Conservation (phyloP, 495 filamentous ascomycete genomes). For the Astrothelium macrocarpum region DNA sequence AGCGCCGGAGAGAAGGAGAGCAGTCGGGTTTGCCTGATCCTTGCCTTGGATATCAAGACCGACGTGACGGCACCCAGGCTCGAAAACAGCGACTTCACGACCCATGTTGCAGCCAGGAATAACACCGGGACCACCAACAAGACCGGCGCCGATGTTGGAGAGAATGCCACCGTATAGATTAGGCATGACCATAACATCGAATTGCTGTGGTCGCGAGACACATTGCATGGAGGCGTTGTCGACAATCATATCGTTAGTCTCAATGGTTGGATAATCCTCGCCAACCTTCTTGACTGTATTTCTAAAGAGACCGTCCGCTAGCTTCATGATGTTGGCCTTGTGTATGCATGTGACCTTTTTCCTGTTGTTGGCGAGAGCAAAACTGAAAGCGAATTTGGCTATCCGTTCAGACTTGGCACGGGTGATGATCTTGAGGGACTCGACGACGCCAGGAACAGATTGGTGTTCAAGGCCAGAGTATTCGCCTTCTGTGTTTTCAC, state of each 20-base stretch:
- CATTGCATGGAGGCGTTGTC: conserved; percentile 99
- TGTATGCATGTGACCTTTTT: conserved; percentile 99
- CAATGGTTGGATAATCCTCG: conserved; percentile 84
- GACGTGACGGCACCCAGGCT: conserved; percentile 96
- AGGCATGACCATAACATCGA: conserved; percentile 99
- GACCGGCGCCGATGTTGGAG: conserved; percentile 95
- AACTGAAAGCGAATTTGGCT: conserved; percentile 95
- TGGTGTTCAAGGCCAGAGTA: conserved; percentile 98
- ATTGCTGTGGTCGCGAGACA: conserved; percentile 90
- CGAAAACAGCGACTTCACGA: conserved; percentile 94
- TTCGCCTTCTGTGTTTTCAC: conserved; percentile 99
- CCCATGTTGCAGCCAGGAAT: conserved; percentile 99
- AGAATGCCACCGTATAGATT: conserved; percentile 98
- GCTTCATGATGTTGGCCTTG: conserved; percentile 99
- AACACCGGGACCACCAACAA: conserved; percentile 95
- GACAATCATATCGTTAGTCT: conserved; percentile 98
- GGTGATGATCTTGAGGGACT: conserved; percentile 99
- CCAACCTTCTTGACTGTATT: conserved; percentile 89
- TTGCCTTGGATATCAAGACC: conserved; percentile 98
- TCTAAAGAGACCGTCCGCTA: conserved; percentile 96
- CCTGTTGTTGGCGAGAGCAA: conserved; percentile 94
- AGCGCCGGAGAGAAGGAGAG: conserved; percentile 83
- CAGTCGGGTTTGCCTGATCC: conserved; percentile 96
- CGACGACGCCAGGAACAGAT: conserved; percentile 90
- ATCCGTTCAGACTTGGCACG: conserved; percentile 97